Evolutionary conservation across 192 early-diverging fungal genomes (phyloP).

Genomic region (Podila clonocystis): DNA sequence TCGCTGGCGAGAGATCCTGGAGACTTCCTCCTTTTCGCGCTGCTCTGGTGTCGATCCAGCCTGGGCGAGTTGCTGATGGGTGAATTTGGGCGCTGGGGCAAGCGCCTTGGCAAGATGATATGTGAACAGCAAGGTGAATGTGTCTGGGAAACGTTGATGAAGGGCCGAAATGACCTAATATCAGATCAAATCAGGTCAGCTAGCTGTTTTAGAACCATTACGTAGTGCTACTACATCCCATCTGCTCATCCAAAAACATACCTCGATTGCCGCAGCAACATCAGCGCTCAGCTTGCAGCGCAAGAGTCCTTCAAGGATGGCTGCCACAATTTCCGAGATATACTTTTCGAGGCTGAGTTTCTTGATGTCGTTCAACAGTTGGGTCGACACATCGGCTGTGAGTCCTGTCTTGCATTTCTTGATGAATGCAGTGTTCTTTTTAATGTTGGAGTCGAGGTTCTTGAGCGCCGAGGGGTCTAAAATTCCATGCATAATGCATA

Average conservation of each 20-base stretch:
- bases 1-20: constrained; percentile 72
- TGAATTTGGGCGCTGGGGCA: constrained; percentile 60
- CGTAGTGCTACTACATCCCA: too few species aligned
- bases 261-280: constrained; percentile 83
- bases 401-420: constrained; percentile 87
- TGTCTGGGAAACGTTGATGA: constrained; percentile 89
- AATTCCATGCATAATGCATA: background rate
- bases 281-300: constrained; percentile 78
- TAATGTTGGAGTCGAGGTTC: constrained; percentile 94
- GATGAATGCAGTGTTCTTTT: constrained; percentile 97
- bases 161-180: constrained; percentile 76
- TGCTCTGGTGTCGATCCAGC: constrained; percentile 75
- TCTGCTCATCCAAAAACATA: constrained; percentile 26
- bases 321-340: constrained; percentile 88
- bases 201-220: too few species aligned
- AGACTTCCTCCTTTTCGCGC: constrained; percentile 87
- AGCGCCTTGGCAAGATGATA: constrained; percentile 72
- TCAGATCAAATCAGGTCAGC: background rate
- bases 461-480: constrained; percentile 56
- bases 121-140: constrained; percentile 78
- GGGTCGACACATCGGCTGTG: constrained; percentile 68
- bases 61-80: constrained; percentile 60
- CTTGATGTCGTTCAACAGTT: constrained; percentile 82
- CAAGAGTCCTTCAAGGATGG: constrained; percentile 79
- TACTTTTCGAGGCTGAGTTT: constrained; percentile 97